Conservation (phyloP, 805 yeast species). For the Suhomyces vadensis region DNA sequence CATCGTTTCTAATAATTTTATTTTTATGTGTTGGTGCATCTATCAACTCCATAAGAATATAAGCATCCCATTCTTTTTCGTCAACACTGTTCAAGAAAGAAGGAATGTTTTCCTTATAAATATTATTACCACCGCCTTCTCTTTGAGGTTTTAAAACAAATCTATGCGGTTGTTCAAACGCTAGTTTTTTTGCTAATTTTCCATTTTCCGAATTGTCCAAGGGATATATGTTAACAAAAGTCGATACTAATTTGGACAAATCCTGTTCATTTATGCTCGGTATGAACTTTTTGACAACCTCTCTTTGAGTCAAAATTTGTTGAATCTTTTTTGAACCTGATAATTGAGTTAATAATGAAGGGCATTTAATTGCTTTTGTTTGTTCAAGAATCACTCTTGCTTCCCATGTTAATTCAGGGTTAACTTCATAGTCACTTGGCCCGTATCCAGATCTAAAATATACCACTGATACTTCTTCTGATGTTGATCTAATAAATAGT, state of each 20-base stretch:
- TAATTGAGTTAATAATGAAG: conserved; percentile 83
- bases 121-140: conserved; percentile 98
- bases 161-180: conserved; percentile 63
- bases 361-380: conserved; percentile 85
- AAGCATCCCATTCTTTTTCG: conserved; percentile 81
- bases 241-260: conserved; percentile 43
- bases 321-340: conserved; percentile 94
- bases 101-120: conserved; percentile 86
- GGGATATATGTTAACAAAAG: conserved; percentile 88
- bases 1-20: conserved; percentile 67
- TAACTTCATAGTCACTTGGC: conserved; percentile 69
- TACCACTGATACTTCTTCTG: conserved; percentile 79
- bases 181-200: conserved; percentile 58
- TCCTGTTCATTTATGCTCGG: conserved; percentile 28
- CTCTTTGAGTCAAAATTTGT: conserved; percentile 70
- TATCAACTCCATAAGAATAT: conserved; percentile 91
- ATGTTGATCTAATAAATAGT: conserved; percentile 53
- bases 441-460: conserved; percentile 90
- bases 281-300: conserved; percentile 49
- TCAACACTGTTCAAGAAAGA: conserved; percentile 58
- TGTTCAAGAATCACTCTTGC: conserved; percentile 72
- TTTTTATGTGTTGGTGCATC: conserved; percentile 71
- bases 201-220: conserved; percentile 73
- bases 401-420: conserved; percentile 67
- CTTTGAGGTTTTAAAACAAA: conserved; percentile 95